phyloP scores from a whole-genome alignment of 2,329 filamentous ascomycete species.

The Aaosphaeria arxii region DNA sequence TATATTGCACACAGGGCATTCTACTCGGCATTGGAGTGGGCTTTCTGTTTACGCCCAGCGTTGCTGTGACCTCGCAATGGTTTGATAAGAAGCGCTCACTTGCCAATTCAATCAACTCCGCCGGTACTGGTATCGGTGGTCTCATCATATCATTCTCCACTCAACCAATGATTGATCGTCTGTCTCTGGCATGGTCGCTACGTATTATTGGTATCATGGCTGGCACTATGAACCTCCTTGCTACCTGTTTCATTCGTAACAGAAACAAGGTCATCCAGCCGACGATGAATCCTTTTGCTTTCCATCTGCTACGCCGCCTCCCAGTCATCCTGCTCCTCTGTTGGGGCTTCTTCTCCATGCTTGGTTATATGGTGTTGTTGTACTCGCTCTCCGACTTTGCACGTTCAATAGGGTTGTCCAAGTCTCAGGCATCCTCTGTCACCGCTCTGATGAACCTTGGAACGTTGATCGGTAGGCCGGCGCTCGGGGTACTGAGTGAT shows the following conservation, averaged over 20 bases:
- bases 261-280: conserved; percentile 33
- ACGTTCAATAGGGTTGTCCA: conserved; percentile 40
- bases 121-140: conserved; percentile 43
- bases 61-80: conserved; percentile 42
- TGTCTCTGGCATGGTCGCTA: conserved; percentile 42
- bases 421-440: conserved; percentile 39
- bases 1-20: conserved; percentile 42
- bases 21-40: conserved; percentile 41
- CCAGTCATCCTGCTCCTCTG: conserved; percentile 36
- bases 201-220: conserved; percentile 34
- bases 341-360: conserved; percentile 46
- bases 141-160: conserved; percentile 30
- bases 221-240: conserved; percentile 24
- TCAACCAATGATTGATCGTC: conserved; percentile 34
- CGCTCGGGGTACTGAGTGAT: conserved; percentile 47
- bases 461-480: conserved; percentile 46
- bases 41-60: conserved; percentile 39
- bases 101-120: conserved; percentile 39
- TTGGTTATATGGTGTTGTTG: conserved; percentile 49
- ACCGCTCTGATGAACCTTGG: conserved; percentile 49
- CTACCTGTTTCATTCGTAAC: conserved; percentile 29
- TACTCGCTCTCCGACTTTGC: conserved; percentile 50
- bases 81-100: conserved; percentile 39
- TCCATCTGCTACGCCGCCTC: conserved; percentile 33
- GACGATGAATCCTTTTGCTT: conserved; percentile 33